phyloP scores from a whole-genome alignment of 208 protist genomes.

The Herpetomonas tarakana region DNA sequence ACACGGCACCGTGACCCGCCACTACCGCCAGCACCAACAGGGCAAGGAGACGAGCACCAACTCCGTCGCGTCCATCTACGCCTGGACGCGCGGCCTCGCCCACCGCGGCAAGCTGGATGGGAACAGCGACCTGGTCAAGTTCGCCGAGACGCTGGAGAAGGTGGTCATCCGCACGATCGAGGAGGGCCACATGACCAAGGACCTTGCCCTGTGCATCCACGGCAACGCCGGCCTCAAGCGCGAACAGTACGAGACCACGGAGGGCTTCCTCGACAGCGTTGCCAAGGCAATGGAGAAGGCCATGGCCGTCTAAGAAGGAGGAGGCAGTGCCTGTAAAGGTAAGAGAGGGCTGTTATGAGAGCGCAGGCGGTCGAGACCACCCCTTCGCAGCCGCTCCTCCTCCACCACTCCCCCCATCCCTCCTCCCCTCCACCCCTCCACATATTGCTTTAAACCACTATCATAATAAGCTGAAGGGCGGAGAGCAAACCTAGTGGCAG shows the following conservation, averaged over 20 bases:
- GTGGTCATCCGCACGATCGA: slow-evolving; percentile 93
- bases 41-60: slow-evolving; percentile 97
- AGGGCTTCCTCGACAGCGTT: slow-evolving; percentile 87
- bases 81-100: slow-evolving; percentile 95
- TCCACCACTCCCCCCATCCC: too few relatives aligned
- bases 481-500: too few relatives aligned
- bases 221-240: slow-evolving; percentile 72
- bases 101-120: slow-evolving; percentile 96
- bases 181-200: slow-evolving; percentile 97
- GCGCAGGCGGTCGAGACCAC: too few relatives aligned
- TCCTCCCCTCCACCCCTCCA: too few relatives aligned
- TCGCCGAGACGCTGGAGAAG: slow-evolving; percentile 84
- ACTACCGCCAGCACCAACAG: slow-evolving; percentile 96
- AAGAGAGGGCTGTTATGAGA: slow-evolving; percentile 8
- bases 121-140: slow-evolving; percentile 90
- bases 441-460: too few relatives aligned
- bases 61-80: slow-evolving; percentile 97
- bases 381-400: too few relatives aligned
- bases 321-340: slow-evolving; percentile 1
- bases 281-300: slow-evolving; percentile 53
- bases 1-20: slow-evolving; percentile 97
- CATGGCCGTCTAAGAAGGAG: slow-evolving; percentile 20
- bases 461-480: too few relatives aligned
- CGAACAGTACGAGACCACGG: slow-evolving; percentile 86
- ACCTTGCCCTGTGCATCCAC: slow-evolving; percentile 95